A percentile compares a stretch with the other conserved stretches of the same genome.
phyloP scores from a whole-genome alignment of 805 yeast species.

The Ogataea nonfermentans region DNA sequence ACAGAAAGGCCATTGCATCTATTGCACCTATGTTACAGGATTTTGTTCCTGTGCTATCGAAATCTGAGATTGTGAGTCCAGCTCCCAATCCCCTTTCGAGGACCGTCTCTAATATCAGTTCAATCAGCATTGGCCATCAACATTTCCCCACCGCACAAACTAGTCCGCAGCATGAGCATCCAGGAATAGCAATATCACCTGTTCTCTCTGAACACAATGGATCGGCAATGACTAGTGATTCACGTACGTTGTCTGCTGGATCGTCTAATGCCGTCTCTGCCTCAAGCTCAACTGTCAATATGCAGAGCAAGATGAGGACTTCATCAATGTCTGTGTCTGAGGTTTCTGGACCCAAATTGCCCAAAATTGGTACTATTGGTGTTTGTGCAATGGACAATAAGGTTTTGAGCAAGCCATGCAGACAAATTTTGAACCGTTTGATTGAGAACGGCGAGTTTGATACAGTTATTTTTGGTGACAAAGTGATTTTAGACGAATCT shows the following conservation, averaged over 20 bases:
- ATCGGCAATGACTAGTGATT: constrained; percentile 1
- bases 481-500: constrained; percentile 88
- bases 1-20: constrained; percentile 67
- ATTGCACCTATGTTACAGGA: constrained; percentile 74
- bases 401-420: constrained; percentile 92
- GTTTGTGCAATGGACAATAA: constrained; percentile 99
- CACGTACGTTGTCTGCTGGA: constrained; percentile 10
- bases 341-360: constrained; percentile 48
- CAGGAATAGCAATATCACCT: constrained; percentile 1
- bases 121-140: constrained; percentile 28
- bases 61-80: constrained; percentile 37
- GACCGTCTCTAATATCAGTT: constrained; percentile 33
- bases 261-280: constrained; percentile 14
- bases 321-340: constrained; percentile 39
- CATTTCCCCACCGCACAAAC: constrained; percentile 7
- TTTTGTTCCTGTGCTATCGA: constrained; percentile 68
- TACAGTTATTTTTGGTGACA: constrained; percentile 95
- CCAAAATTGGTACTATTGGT: constrained; percentile 88
- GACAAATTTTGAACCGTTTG: constrained; percentile 82
- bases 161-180: constrained; percentile 8
- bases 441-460: constrained; percentile 95
- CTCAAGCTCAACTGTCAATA: constrained; percentile 14
- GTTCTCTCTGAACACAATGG: background rate
- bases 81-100: constrained; percentile 31
- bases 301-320: constrained; percentile 25